These are phyloP conservation scores for Beta vulgaris DNA, from an alignment of 148 eudicot species.

Conservation along the genomic window DNA sequence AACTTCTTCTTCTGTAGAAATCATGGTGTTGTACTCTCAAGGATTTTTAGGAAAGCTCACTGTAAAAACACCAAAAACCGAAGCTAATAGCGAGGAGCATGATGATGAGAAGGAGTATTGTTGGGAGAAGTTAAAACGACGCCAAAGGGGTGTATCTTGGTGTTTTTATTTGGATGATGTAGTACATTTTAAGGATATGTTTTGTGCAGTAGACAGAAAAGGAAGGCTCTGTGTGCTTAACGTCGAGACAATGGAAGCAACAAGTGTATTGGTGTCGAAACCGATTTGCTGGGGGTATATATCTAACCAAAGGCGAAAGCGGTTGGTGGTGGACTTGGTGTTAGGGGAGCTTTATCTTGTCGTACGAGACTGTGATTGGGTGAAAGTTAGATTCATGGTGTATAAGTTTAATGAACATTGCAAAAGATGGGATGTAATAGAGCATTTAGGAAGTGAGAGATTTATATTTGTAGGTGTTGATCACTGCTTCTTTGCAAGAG, in stretches of 20 bases:
- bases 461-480: slow-evolving; percentile 20
- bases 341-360: slow-evolving; percentile 7
- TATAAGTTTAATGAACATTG: slow-evolving; percentile 15
- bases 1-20: slow-evolving; percentile 2
- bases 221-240: slow-evolving; percentile 9
- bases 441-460: not conserved
- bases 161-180: slow-evolving; percentile 15
- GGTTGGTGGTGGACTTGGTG: slow-evolving; percentile 20
- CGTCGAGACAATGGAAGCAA: not conserved
- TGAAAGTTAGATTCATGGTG: slow-evolving; percentile 1
- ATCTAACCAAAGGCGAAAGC: not conserved
- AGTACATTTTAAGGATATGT: not conserved
- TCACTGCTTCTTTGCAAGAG: slow-evolving; percentile 22
- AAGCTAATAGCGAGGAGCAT: not conserved
- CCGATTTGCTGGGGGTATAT: not conserved
- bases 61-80: not conserved
- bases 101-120: not conserved
- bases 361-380: not conserved
- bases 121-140: slow-evolving; percentile 5
- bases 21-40: slow-evolving; percentile 4
- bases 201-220: slow-evolving; percentile 1
- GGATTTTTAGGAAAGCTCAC: slow-evolving; percentile 16
- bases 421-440: slow-evolving; percentile 13
- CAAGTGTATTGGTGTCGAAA: not conserved
- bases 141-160: not conserved